Percentiles rank a stretch among this genome's conserved stretches.
phyloP scores from a whole-genome alignment of 2,329 filamentous ascomycete species.

The Pseudogymnoascus sp. region DNA sequence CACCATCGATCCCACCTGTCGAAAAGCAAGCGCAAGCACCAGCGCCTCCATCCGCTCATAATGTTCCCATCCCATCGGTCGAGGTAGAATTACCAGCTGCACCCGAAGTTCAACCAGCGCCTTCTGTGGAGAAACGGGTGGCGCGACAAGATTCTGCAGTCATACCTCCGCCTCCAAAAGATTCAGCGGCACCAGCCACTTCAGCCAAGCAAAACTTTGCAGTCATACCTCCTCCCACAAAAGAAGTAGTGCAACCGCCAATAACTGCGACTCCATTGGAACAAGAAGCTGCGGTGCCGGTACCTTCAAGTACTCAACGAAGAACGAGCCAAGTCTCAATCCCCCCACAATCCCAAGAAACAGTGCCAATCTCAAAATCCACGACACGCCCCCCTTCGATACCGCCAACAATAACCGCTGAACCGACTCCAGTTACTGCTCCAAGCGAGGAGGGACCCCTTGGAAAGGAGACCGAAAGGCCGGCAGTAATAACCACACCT shows the following conservation, averaged over 20 bases:
- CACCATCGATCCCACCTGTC: constrained; percentile 31
- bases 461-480: neutral
- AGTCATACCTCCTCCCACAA: neutral
- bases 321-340: neutral
- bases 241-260: neutral
- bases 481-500: neutral
- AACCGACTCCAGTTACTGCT: neutral
- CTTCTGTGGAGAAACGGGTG: neutral
- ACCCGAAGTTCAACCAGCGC: constrained; percentile 32
- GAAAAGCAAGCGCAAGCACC: constrained; percentile 29
- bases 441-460: neutral
- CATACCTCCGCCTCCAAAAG: neutral
- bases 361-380: neutral
- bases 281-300: neutral
- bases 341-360: neutral
- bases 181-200: neutral
- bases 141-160: neutral
- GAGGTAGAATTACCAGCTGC: neutral
- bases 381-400: neutral
- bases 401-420: neutral
- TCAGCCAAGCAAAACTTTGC: neutral
- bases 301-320: neutral
- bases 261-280: neutral
- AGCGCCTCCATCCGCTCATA: constrained; percentile 14
- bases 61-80: neutral